phyloP scores from a whole-genome alignment of 2,329 filamentous ascomycete species.

The Fusarium sp. region DNA sequence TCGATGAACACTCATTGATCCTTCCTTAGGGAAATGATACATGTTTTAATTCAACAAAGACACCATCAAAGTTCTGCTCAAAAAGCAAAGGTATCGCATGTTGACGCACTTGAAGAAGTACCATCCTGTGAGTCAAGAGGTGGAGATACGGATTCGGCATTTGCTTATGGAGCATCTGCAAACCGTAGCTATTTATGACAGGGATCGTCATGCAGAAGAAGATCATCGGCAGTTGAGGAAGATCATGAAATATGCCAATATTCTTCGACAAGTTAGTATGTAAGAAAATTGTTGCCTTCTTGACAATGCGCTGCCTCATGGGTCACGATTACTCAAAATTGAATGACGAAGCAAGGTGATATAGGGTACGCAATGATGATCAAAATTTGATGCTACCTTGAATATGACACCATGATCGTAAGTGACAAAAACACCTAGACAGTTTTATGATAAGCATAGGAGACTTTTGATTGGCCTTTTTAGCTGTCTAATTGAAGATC shows the following conservation, averaged over 20 bases:
- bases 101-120: background rate
- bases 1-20: background rate
- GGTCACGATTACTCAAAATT: background rate
- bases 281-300: background rate
- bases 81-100: background rate
- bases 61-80: background rate
- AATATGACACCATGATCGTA: background rate
- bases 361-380: slow-evolving; percentile 5
- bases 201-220: slow-evolving; percentile 9
- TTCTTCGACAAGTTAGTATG: background rate
- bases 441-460: background rate
- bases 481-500: background rate
- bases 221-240: slow-evolving; percentile 5
- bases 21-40: background rate
- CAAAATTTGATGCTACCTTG: background rate
- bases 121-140: background rate
- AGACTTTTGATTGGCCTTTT: background rate
- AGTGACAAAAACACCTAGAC: background rate
- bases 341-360: background rate
- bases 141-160: background rate
- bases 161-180: background rate
- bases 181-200: background rate
- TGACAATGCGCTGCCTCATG: background rate
- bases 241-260: background rate
- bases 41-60: background rate